A percentile compares a stretch with the other conserved stretches of the same genome.
phyloP scores from a whole-genome alignment of 371 early-diverging fungal genomes.

The Mucor mucedo region DNA sequence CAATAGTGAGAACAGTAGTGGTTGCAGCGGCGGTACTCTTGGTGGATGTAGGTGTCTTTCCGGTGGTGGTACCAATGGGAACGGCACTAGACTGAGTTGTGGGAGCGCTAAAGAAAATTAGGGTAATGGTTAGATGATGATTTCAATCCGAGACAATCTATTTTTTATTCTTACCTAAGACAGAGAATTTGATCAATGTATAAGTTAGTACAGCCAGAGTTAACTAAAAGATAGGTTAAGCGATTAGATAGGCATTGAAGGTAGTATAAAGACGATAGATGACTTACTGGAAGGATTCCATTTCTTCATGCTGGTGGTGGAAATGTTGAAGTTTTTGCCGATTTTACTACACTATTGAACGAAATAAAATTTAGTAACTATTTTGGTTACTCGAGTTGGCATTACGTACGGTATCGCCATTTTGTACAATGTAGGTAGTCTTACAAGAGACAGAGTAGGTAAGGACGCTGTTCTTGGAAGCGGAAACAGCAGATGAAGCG shows the following conservation, averaged over 20 bases:
- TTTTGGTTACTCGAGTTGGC: too few species aligned
- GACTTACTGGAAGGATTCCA: slow-evolving; percentile 40
- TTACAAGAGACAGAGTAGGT: slow-evolving; percentile 27
- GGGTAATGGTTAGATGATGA: background rate
- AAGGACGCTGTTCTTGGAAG: slow-evolving; percentile 4
- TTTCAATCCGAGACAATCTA: background rate
- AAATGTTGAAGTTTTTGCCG: slow-evolving; percentile 24
- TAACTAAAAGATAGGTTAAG: slow-evolving; percentile 16
- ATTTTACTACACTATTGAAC: slow-evolving; percentile 29
- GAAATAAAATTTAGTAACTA: background rate
- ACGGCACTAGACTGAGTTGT: slow-evolving; percentile 11
- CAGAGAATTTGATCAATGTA: slow-evolving; percentile 33
- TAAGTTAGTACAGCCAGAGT: slow-evolving; percentile 33
- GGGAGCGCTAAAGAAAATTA: slow-evolving; percentile 19
- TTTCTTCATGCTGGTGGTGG: slow-evolving; percentile 23
- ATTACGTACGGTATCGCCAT: slow-evolving; percentile 32
- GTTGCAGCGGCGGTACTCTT: slow-evolving; percentile 1
- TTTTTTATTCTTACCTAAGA: slow-evolving; percentile 26
- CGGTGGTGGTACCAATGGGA: background rate
- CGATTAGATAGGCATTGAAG: background rate
- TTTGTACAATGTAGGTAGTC: slow-evolving; percentile 32
- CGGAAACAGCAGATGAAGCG: slow-evolving; percentile 12
- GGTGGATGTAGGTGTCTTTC: background rate
- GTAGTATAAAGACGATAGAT: background rate
- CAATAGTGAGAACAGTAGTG: slow-evolving; percentile 22